A percentile compares a stretch with the other conserved stretches of the same genome.
Evolutionary conservation across 2,329 filamentous ascomycete genomes (phyloP).

Genomic region (Madurella fahalii): DNA sequence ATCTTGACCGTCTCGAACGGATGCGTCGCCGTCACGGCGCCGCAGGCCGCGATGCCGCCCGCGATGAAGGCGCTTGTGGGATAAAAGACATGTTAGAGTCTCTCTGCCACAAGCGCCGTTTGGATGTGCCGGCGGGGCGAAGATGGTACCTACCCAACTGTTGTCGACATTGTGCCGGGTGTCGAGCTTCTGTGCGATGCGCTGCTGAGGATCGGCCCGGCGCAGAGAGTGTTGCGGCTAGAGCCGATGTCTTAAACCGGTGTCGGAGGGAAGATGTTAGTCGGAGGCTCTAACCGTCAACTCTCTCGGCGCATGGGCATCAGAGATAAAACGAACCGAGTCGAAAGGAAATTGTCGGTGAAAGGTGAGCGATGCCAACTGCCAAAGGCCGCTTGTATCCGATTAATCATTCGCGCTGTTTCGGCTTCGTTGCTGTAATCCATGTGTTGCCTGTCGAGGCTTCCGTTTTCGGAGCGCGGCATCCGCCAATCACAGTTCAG

Average conservation of each 20-base stretch:
- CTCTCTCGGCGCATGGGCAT: not conserved
- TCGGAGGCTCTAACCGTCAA: not conserved
- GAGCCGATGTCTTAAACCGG: slow-evolving; percentile 7
- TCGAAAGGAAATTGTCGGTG: not conserved
- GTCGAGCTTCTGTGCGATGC: not conserved
- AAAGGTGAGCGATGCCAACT: not conserved
- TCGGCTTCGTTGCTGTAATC: too few relatives aligned
- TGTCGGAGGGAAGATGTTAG: not conserved
- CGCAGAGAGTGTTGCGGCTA: slow-evolving; percentile 2
- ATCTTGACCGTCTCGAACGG: slow-evolving; percentile 99
- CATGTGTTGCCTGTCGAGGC: too few relatives aligned
- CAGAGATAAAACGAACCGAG: not conserved
- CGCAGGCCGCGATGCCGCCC: slow-evolving; percentile 93
- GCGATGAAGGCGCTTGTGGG: slow-evolving; percentile 76
- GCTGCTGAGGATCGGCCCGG: slow-evolving; percentile 9
- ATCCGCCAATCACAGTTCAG: too few relatives aligned
- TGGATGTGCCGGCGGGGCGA: not conserved
- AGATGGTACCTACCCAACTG: slow-evolving; percentile 35
- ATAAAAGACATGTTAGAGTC: slow-evolving; percentile 20
- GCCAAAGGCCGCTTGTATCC: slow-evolving; percentile 20
- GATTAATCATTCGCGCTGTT: slow-evolving; percentile 10
- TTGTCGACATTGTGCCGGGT: slow-evolving; percentile 48
- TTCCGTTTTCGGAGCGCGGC: too few relatives aligned
- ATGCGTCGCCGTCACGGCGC: slow-evolving; percentile 94
- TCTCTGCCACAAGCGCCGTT: not conserved